Conservation (phyloP, 306 rosid genomes). For the Cicer cuneatum region DNA sequence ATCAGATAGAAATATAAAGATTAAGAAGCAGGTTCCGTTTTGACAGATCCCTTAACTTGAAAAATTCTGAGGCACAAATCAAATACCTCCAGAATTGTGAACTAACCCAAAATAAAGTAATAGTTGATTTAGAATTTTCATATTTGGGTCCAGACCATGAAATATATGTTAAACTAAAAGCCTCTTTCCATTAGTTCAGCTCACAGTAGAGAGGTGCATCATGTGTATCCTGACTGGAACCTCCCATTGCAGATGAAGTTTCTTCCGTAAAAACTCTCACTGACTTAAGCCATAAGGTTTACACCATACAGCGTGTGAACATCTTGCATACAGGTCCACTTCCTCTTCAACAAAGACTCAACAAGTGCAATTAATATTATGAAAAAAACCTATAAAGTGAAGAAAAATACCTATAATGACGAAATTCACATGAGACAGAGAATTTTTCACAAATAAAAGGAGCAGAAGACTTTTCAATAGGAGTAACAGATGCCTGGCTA, state of each 20-base stretch:
- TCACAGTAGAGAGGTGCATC: conserved; percentile 12
- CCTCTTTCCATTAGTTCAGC: conserved; percentile 13
- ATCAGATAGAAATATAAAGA: conserved; percentile 13
- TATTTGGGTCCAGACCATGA: conserved; percentile 3
- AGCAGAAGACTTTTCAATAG: conserved; percentile 59
- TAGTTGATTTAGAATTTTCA: conserved; percentile 22
- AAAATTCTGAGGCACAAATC: neutral
- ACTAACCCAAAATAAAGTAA: conserved; percentile 23
- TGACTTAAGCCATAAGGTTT: conserved; percentile 21
- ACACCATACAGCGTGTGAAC: neutral
- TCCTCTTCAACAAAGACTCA: conserved; percentile 28
- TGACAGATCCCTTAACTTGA: conserved; percentile 4
- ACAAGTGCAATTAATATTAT: conserved; percentile 32
- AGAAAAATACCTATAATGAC: conserved; percentile 76
- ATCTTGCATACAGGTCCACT: conserved; percentile 18
- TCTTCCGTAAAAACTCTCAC: conserved; percentile 1
- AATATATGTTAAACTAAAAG: conserved; percentile 19
- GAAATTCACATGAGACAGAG: conserved; percentile 73
- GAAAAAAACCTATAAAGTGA: neutral
- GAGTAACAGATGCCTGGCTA: conserved; percentile 58
- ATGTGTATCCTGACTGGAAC: neutral
- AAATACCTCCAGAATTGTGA: conserved; percentile 6
- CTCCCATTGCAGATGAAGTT: conserved; percentile 16
- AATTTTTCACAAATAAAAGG: conserved; percentile 71
- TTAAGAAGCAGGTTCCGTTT: conserved; percentile 16